Evolutionary conservation across 805 yeast genomes (phyloP), one percentile per base, ranked within the genome.

Genomic region (Metschnikowia vanudenii): DNA sequence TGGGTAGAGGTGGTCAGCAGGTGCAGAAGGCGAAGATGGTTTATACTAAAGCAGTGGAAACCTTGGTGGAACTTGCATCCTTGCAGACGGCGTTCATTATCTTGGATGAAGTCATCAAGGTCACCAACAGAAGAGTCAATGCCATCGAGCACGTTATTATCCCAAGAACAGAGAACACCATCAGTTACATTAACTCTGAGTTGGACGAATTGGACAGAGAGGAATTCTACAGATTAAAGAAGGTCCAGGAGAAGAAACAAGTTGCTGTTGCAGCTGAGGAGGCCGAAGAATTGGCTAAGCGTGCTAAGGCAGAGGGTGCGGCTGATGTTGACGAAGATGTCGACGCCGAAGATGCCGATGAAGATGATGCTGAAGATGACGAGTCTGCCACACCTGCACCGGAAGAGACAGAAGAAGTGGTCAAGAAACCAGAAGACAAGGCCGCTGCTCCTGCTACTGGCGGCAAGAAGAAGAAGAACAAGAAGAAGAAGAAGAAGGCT

Each of bases 1-100:
- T 92, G 56, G 99, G 99, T 42, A 80, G 97, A 67, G 99, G 99
- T 69, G 98, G 99, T 54, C 98, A 92, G 69, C 98, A 92, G 66
- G 96, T 92, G 45, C 96, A 88, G 68, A 85, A 85, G 67, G 97
- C 98, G 47, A 90, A 91, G 68, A 80, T 80, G 55, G 96, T 94
- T 19, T 94, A 94, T 68, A 84, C 97, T 31, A 88, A 84, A 61
- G 96, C 97, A 12, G 97, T 94, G n/a, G 98, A 94, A 69, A 90
- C 97, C 0, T 77, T 92, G 53, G 97, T 92, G 28, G 97, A 90
- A 64, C 77, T 92, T 56, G 99, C 99, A 0, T 89, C 97, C 11
- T 74, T 94, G 61, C 99, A 92, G 67, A 92, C 98, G 5, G 98
- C 98, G 1, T 92, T 92, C 65, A 89, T 94, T 46, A 92, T 92